Percentiles rank a stretch among this genome's conserved stretches.
These are phyloP conservation scores for Talaromyces thailandensis DNA, from an alignment of 495 filamentous ascomycete species.

Conservation along the genomic window DNA sequence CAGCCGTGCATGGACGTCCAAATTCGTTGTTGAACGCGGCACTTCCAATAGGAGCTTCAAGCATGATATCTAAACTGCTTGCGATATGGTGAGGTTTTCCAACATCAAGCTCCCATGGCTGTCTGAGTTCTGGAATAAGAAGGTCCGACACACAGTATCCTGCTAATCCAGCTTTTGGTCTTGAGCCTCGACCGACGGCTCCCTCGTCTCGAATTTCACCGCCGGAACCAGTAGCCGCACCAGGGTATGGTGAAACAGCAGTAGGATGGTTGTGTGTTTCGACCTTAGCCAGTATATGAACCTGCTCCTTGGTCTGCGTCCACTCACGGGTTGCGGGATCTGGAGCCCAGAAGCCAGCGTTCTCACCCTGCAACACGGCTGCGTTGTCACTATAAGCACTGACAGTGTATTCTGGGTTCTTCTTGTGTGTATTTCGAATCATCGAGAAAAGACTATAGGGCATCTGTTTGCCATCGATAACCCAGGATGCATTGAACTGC, in stretches of 20 bases:
- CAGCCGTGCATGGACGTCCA: slow-evolving; percentile 80
- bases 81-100: slow-evolving; percentile 89
- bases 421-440: slow-evolving; percentile 88
- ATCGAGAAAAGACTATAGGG: slow-evolving; percentile 77
- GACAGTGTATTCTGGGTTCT: slow-evolving; percentile 66
- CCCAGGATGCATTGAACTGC: slow-evolving; percentile 96
- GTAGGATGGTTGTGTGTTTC: slow-evolving; percentile 98
- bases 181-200: slow-evolving; percentile 85
- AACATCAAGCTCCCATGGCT: slow-evolving; percentile 86
- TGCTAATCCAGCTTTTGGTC: slow-evolving; percentile 83
- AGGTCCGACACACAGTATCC: slow-evolving; percentile 95
- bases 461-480: slow-evolving; percentile 82
- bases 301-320: slow-evolving; percentile 74
- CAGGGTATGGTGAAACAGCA: slow-evolving; percentile 73
- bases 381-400: slow-evolving; percentile 98
- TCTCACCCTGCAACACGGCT: slow-evolving; percentile 73
- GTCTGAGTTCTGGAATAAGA: slow-evolving; percentile 66
- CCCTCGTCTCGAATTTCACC: slow-evolving; percentile 95
- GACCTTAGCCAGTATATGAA: slow-evolving; percentile 89
- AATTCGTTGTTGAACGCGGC: slow-evolving; percentile 98
- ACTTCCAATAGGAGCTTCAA: slow-evolving; percentile 90
- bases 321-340: slow-evolving; percentile 77
- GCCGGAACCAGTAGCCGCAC: slow-evolving; percentile 90
- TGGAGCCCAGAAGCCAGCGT: slow-evolving; percentile 76
- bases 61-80: slow-evolving; percentile 90